phyloP scores from a whole-genome alignment of 495 filamentous ascomycete genomes.

The Talaromyces borbonicus region DNA sequence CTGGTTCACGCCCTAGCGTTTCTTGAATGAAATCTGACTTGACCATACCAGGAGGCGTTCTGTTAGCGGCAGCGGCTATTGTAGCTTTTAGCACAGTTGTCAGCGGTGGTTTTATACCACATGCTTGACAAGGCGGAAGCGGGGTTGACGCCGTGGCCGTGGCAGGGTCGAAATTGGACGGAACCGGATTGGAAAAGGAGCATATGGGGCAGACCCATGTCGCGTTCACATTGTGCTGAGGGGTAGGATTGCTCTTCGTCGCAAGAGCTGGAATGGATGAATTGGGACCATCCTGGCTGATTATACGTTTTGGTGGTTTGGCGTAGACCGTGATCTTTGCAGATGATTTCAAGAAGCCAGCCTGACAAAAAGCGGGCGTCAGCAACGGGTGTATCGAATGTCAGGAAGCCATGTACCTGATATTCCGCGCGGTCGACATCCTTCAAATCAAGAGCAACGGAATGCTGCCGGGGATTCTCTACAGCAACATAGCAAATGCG shows the following conservation, averaged over 20 bases:
- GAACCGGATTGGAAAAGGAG: conserved; percentile 91
- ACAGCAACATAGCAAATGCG: conserved; percentile 92
- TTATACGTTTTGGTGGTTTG: conserved; percentile 53
- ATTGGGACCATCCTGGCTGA: conserved; percentile 18
- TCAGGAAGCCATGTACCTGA: conserved; percentile 61
- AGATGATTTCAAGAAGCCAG: conserved; percentile 90
- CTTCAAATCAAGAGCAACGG: conserved; percentile 77
- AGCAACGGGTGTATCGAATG: background rate
- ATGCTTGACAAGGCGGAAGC: conserved; percentile 79
- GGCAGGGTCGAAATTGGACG: conserved; percentile 80
- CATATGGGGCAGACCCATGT: conserved; percentile 99
- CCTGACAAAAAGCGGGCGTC: conserved; percentile 36
- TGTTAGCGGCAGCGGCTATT: conserved; percentile 54
- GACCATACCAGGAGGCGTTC: conserved; percentile 13
- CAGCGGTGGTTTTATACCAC: conserved; percentile 85
- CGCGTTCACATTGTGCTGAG: conserved; percentile 40
- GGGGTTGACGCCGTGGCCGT: conserved; percentile 65
- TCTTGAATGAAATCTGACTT: too few relatives aligned
- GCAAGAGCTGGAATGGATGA: background rate
- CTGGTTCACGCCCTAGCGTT: conserved; percentile 9
- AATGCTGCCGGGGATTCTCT: conserved; percentile 74
- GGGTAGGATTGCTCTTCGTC: conserved; percentile 7
- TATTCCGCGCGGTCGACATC: conserved; percentile 86
- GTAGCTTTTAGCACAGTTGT: conserved; percentile 75
- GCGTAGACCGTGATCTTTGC: conserved; percentile 83